A percentile compares a stretch with the other conserved stretches of the same genome.
Evolutionary conservation across 495 filamentous ascomycete species (phyloP).

Genomic region (Penicillium argentinense): DNA sequence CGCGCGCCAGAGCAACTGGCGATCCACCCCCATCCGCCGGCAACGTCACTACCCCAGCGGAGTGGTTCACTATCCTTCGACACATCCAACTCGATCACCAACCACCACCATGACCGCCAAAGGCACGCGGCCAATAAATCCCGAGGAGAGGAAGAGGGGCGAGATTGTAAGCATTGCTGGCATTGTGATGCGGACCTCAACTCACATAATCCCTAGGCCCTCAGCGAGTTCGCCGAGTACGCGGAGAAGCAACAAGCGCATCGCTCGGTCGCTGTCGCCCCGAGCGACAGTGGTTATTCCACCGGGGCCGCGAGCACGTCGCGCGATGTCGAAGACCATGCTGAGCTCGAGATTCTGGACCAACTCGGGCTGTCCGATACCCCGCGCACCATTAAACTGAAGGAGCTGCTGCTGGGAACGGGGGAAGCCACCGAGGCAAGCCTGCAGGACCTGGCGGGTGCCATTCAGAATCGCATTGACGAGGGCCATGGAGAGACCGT

Average conservation of each 20-base stretch:
- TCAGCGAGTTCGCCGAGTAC: constrained; percentile 97
- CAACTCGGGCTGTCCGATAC: constrained; percentile 78
- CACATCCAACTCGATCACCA: constrained; percentile 3
- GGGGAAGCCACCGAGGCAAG: constrained; percentile 59
- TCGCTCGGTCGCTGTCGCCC: constrained; percentile 45
- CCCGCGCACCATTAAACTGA: constrained; percentile 64
- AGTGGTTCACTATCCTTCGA: constrained; percentile 13
- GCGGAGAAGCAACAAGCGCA: constrained; percentile 90
- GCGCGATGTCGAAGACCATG: constrained; percentile 66
- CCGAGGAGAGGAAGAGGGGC: constrained; percentile 79
- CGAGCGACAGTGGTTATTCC: constrained; percentile 46
- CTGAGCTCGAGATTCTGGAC: constrained; percentile 90
- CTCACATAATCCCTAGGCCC: constrained; percentile 55
- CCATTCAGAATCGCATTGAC: constrained; percentile 65
- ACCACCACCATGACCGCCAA: constrained; percentile 31
- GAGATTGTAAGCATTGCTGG: constrained; percentile 62
- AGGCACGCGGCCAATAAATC: constrained; percentile 53
- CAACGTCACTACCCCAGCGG: constrained; percentile 23
- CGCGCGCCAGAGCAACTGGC: constrained; percentile 26
- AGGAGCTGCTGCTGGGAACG: constrained; percentile 70
- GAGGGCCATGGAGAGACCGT: constrained; percentile 90
- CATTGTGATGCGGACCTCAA: background rate
- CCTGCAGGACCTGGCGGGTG: constrained; percentile 57
- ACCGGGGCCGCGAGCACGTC: constrained; percentile 34
- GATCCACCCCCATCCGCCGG: constrained; percentile 22